Evolutionary conservation across 768 basidiomycete species (phyloP).

Genomic region (Hericium erinaceus): DNA sequence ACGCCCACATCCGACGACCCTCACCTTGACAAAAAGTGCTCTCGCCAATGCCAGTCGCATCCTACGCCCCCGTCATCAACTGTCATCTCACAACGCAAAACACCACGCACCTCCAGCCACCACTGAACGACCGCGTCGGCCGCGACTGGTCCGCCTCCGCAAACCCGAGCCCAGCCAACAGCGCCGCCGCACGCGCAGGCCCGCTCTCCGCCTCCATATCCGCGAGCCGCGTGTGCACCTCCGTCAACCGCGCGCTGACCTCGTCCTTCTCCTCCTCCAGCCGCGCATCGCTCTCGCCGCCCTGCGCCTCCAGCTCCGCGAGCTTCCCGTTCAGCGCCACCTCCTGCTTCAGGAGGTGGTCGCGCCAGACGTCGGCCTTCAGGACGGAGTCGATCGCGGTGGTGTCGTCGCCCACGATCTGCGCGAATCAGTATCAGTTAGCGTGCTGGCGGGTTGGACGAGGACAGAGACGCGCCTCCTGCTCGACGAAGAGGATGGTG

Average conservation of each 20-base stretch:
- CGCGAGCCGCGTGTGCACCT: conserved; percentile 83
- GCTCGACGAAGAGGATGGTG: conserved; percentile 96
- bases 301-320: conserved; percentile 61
- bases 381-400: conserved; percentile 87
- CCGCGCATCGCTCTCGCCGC: conserved; percentile 47
- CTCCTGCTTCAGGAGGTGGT: conserved; percentile 85
- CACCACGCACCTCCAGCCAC: conserved; percentile 76
- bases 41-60: conserved; percentile 95
- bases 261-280: conserved; percentile 85
- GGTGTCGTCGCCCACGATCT: conserved; percentile 94
- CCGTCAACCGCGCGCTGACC: conserved; percentile 67
- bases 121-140: conserved; percentile 82
- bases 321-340: conserved; percentile 62
- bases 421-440: neutral
- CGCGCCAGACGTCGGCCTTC: conserved; percentile 99
- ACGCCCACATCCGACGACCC: neutral
- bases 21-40: conserved; percentile 90
- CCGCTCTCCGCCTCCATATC: conserved; percentile 99
- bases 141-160: conserved; percentile 77
- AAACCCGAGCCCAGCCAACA: conserved; percentile 91
- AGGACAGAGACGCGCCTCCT: conserved; percentile 54
- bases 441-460: neutral
- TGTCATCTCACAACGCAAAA: neutral
- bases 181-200: conserved; percentile 83
- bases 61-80: conserved; percentile 27